Evolutionary conservation across 129 eudicot species (phyloP), one percentile per base, ranked within the genome.

Genomic region (Flaveria trinervia): DNA sequence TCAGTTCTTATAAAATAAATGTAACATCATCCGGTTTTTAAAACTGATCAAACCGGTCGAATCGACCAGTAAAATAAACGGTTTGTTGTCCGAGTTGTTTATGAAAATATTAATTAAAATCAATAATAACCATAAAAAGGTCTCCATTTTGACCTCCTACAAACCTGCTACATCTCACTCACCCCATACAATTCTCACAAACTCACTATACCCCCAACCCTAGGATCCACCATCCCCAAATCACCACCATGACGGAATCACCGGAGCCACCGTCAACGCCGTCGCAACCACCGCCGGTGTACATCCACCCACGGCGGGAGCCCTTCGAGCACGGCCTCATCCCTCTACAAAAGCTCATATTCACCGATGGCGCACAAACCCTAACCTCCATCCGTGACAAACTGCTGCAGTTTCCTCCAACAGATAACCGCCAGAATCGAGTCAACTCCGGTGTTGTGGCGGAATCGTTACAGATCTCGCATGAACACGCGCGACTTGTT

Each of bases 271-370:
- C 92, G 36, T 45, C 84, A 3, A 48, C 85, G 18, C 75, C 87
- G 4, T 74, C 89, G 0, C 79, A 71, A 17, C 80, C 71, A 68
- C 57, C 81, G 17, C 15, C 73, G 6, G 15, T 28, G 33, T 83
- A 84, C 82, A 82, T 94, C 52, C 96, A 84, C 73, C 96, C 97
- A 0, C 93, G 99, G 2, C 84, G 96, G 0, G 99, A 94, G 83
- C 93, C 96, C 2, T 94, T 91, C 86, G 99, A 94, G 67, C 91
- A 94, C 67, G 99, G 97, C 72, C 93, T 94, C 49, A 86, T 94
- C 49, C 99, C 99, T 17, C 83, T 94, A 71, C 93, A 90, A 30
- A 94, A 94, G 45, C 96, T 94, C 92, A 91, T 94, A 43, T 94
- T 91, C 93, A 61, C 96, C 71, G 99, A 94, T 59, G 86, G 80